These are phyloP conservation scores for Micractinium sp. DNA, from an alignment of 139 green algal genomes.

Conservation along the genomic window DNA sequence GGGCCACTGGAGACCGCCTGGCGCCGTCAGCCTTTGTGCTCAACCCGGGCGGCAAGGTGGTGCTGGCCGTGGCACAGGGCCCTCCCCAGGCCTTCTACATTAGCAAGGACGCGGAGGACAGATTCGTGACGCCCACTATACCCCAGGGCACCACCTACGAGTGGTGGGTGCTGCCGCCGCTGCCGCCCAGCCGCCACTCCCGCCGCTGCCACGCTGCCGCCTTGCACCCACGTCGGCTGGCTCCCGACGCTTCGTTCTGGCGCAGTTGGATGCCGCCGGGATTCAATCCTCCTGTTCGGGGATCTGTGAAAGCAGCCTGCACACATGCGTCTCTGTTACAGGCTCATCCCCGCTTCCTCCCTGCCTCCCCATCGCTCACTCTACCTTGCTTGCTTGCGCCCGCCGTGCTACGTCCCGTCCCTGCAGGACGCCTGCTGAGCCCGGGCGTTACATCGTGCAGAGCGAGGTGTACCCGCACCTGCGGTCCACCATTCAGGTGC, in stretches of 20 bases:
- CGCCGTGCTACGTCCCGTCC: not conserved
- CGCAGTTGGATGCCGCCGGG: not conserved
- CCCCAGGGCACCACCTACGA: constrained; percentile 19
- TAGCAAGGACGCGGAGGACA: constrained; percentile 6
- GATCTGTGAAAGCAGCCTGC: not conserved
- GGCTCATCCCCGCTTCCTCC: not conserved
- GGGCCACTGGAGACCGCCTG: not conserved
- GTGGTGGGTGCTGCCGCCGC: constrained; percentile 20
- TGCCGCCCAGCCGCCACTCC: no score
- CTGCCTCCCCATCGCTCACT: not conserved
- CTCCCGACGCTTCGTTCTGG: not conserved
- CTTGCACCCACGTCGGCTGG: not conserved
- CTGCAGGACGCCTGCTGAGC: constrained; percentile 14
- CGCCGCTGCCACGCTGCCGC: not conserved
- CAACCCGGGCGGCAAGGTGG: not conserved
- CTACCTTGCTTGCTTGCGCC: no score
- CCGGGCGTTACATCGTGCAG: constrained; percentile 20
- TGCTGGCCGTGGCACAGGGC: constrained; percentile 14
- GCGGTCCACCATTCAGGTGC: not conserved
- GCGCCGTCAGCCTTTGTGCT: not conserved
- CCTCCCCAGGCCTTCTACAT: constrained; percentile 34
- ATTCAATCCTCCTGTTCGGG: not conserved
- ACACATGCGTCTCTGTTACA: not conserved
- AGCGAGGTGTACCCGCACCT: constrained; percentile 36
- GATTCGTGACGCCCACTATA: not conserved